Evolutionary conservation across 345 rosid species (phyloP).

Genomic region (Orychophragmus violaceus): DNA sequence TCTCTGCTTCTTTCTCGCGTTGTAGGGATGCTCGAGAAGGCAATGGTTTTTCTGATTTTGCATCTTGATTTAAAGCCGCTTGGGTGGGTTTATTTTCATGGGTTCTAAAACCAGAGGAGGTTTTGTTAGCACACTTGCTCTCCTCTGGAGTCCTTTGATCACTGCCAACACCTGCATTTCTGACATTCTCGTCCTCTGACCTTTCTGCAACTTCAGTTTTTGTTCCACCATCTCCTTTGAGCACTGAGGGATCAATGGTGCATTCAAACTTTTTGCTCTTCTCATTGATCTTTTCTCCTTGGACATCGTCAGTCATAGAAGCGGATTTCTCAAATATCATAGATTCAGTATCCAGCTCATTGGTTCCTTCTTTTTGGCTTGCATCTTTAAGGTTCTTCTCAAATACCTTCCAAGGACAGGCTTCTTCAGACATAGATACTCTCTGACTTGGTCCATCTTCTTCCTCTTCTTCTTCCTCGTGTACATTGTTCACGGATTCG

Average conservation of each 20-base stretch:
- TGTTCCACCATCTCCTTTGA: conserved; percentile 25
- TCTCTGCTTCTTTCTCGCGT: conserved; percentile 51
- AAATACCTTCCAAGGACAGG: conserved; percentile 31
- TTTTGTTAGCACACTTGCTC: conserved; percentile 14
- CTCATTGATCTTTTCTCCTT: conserved; percentile 23
- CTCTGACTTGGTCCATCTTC: conserved; percentile 21
- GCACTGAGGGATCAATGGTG: conserved; percentile 24
- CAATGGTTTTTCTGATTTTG: conserved; percentile 30
- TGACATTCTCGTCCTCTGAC: conserved; percentile 21
- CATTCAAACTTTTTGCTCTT: conserved; percentile 24
- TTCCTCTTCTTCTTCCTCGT: conserved; percentile 32
- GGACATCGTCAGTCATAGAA: conserved; percentile 1
- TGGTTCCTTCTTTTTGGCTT: conserved; percentile 33
- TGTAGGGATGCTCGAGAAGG: conserved; percentile 34
- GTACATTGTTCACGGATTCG: conserved; percentile 4
- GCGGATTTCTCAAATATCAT: conserved; percentile 8
- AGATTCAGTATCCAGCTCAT: conserved; percentile 25
- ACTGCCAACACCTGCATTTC: conserved; percentile 17
- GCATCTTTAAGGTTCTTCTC: conserved; percentile 37
- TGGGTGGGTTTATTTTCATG: conserved; percentile 31
- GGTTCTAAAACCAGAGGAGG: conserved; percentile 25
- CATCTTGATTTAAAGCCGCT: conserved; percentile 30
- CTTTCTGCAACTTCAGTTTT: conserved; percentile 29
- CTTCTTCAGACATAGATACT: conserved; percentile 20
- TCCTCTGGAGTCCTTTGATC: conserved; percentile 32